Evolutionary conservation across 2,329 filamentous ascomycete species (phyloP).

Genomic region (Alternaria gansuensis): DNA sequence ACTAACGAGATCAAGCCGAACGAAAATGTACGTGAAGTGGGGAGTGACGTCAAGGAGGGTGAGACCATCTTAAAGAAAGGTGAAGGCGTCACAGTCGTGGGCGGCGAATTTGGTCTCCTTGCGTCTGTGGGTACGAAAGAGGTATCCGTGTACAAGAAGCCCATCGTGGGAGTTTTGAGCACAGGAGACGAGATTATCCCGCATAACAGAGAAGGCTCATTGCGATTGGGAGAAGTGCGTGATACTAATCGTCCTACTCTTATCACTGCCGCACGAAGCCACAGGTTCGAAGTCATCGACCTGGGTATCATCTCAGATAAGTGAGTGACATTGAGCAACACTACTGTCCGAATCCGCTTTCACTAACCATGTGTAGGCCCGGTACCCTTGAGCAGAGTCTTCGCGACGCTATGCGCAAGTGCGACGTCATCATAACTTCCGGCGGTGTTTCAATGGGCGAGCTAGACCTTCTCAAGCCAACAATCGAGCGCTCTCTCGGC

Average conservation of each 20-base stretch:
- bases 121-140: constrained; percentile 80
- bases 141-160: constrained; percentile 77
- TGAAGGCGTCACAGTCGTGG: constrained; percentile 83
- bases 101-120: constrained; percentile 89
- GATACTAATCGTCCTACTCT: constrained; percentile 93
- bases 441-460: constrained; percentile 98
- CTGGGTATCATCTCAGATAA: constrained; percentile 84
- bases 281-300: constrained; percentile 82
- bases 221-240: constrained; percentile 84
- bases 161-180: constrained; percentile 84
- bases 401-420: constrained; percentile 74
- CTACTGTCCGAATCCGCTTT: neutral
- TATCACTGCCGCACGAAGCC: constrained; percentile 76
- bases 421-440: constrained; percentile 87
- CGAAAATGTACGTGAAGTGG: constrained; percentile 91
- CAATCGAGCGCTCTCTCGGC: constrained; percentile 86
- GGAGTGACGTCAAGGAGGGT: constrained; percentile 80
- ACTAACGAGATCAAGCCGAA: constrained; percentile 76
- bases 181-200: constrained; percentile 94
- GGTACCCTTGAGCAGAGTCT: constrained; percentile 79
- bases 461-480: constrained; percentile 94
- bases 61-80: constrained; percentile 77
- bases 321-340: constrained; percentile 39
- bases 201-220: constrained; percentile 68
- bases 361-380: constrained; percentile 56